These are phyloP conservation scores for Saksenaea vasiformis DNA, from an alignment of 371 early-diverging fungal species.

Conservation along the genomic window DNA sequence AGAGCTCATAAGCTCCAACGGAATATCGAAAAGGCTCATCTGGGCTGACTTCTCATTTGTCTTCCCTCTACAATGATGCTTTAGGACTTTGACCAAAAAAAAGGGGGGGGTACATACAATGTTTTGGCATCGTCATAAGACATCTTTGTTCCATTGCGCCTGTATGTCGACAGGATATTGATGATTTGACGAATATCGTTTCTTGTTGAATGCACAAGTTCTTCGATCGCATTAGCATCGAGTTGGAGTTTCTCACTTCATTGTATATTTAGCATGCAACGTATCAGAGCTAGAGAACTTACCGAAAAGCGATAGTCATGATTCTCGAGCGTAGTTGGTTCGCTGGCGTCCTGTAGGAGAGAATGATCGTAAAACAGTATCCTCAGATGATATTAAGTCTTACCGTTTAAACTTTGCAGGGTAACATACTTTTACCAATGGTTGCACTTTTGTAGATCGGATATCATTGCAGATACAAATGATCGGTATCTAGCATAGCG, in stretches of 20 bases:
- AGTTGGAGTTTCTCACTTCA: conserved; percentile 80
- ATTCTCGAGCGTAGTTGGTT: conserved; percentile 71
- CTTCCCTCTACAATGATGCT: conserved; percentile 29
- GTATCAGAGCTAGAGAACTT: conserved; percentile 8
- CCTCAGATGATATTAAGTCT: conserved; percentile 59
- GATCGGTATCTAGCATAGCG: conserved; percentile 77
- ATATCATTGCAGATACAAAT: conserved; percentile 99
- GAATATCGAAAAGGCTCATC: conserved; percentile 86
- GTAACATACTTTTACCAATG: conserved; percentile 86
- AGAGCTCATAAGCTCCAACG: conserved; percentile 65
- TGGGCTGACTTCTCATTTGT: conserved; percentile 82
- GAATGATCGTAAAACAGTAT: conserved; percentile 46
- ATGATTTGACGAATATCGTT: conserved; percentile 99
- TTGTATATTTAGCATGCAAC: conserved; percentile 10
- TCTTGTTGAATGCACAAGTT: conserved; percentile 82
- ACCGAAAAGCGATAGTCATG: conserved; percentile 76
- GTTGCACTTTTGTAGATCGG: conserved; percentile 86
- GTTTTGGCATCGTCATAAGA: conserved; percentile 81
- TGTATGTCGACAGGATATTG: conserved; percentile 91
- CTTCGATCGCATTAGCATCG: conserved; percentile 82
- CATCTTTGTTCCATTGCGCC: conserved; percentile 67
- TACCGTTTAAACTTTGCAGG: conserved; percentile 89
- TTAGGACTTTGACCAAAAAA: neutral
- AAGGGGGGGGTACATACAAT: conserved; percentile 46
- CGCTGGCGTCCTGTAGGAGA: conserved; percentile 40